phyloP scores from a whole-genome alignment of 2,329 filamentous ascomycete species.

The Hymenoscyphus fraxineus region DNA sequence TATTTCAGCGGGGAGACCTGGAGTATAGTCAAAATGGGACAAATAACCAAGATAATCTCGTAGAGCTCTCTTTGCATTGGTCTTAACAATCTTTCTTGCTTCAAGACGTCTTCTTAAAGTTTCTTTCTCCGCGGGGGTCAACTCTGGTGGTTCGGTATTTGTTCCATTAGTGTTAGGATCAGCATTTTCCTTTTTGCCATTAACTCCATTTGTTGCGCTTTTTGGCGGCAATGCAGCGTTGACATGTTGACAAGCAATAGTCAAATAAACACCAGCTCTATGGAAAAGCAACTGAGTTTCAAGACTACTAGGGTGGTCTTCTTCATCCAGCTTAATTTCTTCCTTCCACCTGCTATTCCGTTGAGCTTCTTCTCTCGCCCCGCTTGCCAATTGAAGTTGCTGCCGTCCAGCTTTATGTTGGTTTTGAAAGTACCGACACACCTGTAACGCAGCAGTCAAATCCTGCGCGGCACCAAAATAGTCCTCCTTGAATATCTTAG shows the following conservation, averaged over 20 bases:
- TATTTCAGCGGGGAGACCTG: conserved; percentile 39
- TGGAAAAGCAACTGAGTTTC: conserved; percentile 75
- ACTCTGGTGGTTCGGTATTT: conserved; percentile 25
- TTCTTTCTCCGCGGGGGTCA: conserved; percentile 44
- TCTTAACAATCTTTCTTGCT: conserved; percentile 65
- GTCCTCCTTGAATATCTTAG: conserved; percentile 72
- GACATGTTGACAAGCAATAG: conserved; percentile 65
- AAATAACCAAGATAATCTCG: conserved; percentile 72
- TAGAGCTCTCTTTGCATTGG: conserved; percentile 70
- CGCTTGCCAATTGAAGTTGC: conserved; percentile 48
- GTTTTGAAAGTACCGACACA: conserved; percentile 37
- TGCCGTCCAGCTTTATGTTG: conserved; percentile 38
- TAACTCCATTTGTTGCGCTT: conserved; percentile 21
- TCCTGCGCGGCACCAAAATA: conserved; percentile 66
- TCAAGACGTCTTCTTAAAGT: conserved; percentile 46
- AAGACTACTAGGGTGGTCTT: conserved; percentile 70
- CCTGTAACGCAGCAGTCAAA: conserved; percentile 61
- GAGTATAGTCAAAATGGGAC: conserved; percentile 73
- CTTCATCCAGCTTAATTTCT: conserved; percentile 51
- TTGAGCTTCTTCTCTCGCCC: conserved; percentile 32
- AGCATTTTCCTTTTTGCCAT: conserved; percentile 21
- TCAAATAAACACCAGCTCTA: conserved; percentile 67
- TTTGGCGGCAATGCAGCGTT: conserved; percentile 46
- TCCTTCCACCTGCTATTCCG: conserved; percentile 41
- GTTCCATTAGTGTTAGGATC: conserved; percentile 23